Percentiles rank a stretch among this genome's conserved stretches.
Conservation (phyloP, 192 early-diverging fungal genomes). For the Gryganskiella cystojenkinii region DNA sequence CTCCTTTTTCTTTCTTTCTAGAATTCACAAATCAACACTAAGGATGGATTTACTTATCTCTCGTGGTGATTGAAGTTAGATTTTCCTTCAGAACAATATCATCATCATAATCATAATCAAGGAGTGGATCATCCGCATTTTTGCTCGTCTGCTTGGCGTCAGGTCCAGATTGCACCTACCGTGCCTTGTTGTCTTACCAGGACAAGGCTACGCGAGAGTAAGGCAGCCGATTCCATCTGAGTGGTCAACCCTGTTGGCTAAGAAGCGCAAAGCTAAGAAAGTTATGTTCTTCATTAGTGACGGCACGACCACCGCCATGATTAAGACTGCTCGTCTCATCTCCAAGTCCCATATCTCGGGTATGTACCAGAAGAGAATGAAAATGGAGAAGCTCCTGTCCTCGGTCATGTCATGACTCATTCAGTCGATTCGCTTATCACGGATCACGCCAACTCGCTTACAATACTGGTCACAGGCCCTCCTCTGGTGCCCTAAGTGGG, state of each 20-base stretch:
- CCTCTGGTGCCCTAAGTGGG: constrained; percentile 59
- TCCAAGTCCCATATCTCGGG: constrained; percentile 61
- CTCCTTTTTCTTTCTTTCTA: too few relatives aligned
- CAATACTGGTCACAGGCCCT: constrained; percentile 64
- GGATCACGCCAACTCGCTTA: constrained; percentile 74
- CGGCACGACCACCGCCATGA: constrained; percentile 65
- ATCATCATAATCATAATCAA: too few relatives aligned
- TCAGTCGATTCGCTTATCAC: constrained; percentile 67
- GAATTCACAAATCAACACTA: too few relatives aligned
- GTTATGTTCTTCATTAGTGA: constrained; percentile 68
- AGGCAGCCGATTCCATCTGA: constrained; percentile 51
- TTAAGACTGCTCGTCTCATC: constrained; percentile 64
- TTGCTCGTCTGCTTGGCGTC: constrained; percentile 53
- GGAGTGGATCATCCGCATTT: too few relatives aligned
- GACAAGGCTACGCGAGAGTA: constrained; percentile 23
- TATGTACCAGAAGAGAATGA: constrained; percentile 51
- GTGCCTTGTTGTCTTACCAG: constrained; percentile 48
- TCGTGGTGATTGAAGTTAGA: too few relatives aligned
- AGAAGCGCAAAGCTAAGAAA: constrained; percentile 65
- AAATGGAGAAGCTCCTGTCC: constrained; percentile 53
- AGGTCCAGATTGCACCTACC: constrained; percentile 48
- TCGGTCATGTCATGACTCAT: constrained; percentile 65
- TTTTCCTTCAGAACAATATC: too few relatives aligned
- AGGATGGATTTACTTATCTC: too few relatives aligned
- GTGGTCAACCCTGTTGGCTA: constrained; percentile 46